phyloP scores from a whole-genome alignment of 1,284 basidiomycete genomes.

The Inonotus hispidus region DNA sequence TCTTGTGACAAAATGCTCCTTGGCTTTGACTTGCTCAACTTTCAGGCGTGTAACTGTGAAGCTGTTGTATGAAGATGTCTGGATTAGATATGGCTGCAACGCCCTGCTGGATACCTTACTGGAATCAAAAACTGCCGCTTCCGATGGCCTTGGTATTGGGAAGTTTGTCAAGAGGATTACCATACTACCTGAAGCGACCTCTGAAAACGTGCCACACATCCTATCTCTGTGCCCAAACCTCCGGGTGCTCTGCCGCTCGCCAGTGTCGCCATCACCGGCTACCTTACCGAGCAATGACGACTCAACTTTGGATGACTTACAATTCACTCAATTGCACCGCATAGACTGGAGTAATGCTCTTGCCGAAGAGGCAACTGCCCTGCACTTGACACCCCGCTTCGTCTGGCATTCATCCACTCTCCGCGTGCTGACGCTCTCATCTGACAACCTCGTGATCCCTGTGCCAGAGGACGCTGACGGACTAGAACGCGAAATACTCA shows the following conservation, averaged over 20 bases:
- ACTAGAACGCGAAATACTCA: not conserved
- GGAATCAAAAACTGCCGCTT: not conserved
- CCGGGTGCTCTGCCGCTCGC: not conserved
- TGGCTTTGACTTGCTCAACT: not conserved
- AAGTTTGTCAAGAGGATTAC: not conserved
- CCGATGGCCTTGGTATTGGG: not conserved
- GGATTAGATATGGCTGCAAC: not conserved
- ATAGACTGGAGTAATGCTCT: conserved; percentile 3
- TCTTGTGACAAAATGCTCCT: not conserved
- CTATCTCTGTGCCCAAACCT: not conserved
- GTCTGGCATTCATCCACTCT: not conserved
- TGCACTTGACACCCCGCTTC: not conserved
- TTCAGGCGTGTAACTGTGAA: not conserved
- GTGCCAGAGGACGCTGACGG: not conserved
- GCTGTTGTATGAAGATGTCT: conserved; percentile 6
- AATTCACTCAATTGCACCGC: not conserved
- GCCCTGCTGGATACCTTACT: not conserved
- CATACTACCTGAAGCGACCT: not conserved
- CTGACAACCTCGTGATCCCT: not conserved
- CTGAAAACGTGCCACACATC: not conserved
- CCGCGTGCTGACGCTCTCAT: not conserved
- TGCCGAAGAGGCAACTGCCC: not conserved
- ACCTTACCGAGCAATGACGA: not conserved
- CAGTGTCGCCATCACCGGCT: not conserved
- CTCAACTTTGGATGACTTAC: not conserved